These are phyloP conservation scores for Beauveria sp. DNA, from an alignment of 2,329 filamentous ascomycete species.

Conservation along the genomic window DNA sequence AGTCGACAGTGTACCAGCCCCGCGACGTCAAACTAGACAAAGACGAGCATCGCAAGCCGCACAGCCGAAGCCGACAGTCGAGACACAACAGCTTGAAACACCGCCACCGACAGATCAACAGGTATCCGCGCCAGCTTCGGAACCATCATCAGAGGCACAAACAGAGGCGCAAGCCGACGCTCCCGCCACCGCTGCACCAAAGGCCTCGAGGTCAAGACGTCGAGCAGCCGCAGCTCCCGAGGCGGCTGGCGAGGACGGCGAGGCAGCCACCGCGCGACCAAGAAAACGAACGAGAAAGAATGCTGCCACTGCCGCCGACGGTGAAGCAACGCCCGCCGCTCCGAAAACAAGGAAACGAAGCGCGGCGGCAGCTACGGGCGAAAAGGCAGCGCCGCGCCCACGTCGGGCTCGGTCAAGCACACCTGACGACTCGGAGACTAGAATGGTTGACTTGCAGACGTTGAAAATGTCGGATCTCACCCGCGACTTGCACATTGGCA, in stretches of 20 bases:
- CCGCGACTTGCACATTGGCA: conserved; percentile 62
- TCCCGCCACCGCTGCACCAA: background rate
- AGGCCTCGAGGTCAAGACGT: background rate
- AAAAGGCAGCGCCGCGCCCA: conserved; percentile 17
- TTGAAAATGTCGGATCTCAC: conserved; percentile 69
- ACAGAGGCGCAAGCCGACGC: background rate
- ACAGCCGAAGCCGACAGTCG: background rate
- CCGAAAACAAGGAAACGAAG: conserved; percentile 6
- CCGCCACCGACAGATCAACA: conserved; percentile 1
- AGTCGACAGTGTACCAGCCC: background rate
- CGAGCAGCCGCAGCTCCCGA: background rate
- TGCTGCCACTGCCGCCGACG: background rate
- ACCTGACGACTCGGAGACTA: conserved; percentile 55
- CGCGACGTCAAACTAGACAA: conserved; percentile 6
- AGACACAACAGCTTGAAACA: background rate
- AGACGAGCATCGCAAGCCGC: conserved; percentile 7
- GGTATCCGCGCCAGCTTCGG: background rate
- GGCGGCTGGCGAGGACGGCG: background rate
- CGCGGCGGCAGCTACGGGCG: conserved; percentile 7
- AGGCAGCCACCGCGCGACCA: background rate
- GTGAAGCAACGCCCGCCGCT: background rate
- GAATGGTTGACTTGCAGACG: conserved; percentile 56
- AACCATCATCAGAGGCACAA: background rate
- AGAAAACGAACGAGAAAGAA: conserved; percentile 9
- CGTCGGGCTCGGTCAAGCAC: conserved; percentile 42